phyloP scores from a whole-genome alignment of 148 eudicot species.

The Suaeda aralocaspica region DNA sequence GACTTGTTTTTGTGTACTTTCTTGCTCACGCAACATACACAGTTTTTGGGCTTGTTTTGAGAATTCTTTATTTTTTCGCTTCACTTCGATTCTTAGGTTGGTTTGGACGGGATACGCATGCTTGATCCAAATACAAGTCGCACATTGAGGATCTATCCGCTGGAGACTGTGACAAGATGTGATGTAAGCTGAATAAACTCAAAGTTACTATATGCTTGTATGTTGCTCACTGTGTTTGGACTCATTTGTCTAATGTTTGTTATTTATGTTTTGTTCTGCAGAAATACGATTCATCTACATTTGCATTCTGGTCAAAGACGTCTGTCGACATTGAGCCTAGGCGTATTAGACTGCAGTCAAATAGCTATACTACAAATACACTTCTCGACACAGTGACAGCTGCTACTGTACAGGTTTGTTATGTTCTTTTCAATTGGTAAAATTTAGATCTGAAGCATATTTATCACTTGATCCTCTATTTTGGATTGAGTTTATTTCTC shows the following conservation, averaged over 20 bases:
- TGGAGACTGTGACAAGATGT: conserved; percentile 72
- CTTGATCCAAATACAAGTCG: conserved; percentile 78
- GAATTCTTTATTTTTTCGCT: neutral
- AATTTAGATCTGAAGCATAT: neutral
- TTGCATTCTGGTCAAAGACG: conserved; percentile 89
- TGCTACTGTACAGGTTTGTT: conserved; percentile 74
- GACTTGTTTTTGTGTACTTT: neutral
- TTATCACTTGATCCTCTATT: neutral
- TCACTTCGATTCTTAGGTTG: conserved; percentile 50
- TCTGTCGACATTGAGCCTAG: conserved; percentile 84
- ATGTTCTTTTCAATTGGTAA: neutral
- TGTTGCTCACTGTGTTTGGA: neutral
- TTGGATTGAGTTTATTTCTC: neutral
- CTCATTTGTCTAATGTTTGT: conserved; percentile 9
- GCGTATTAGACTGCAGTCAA: conserved; percentile 84
- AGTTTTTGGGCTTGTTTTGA: neutral
- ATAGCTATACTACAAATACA: conserved; percentile 78
- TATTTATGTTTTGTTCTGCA: conserved; percentile 18
- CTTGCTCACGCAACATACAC: neutral
- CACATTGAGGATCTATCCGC: conserved; percentile 80
- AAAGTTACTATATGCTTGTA: neutral
- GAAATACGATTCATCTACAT: conserved; percentile 59
- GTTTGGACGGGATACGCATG: conserved; percentile 96
- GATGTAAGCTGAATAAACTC: conserved; percentile 45
- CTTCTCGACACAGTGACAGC: conserved; percentile 86